phyloP scores from a whole-genome alignment of 2,329 filamentous ascomycete genomes.

The Paradendryphiella salina region DNA sequence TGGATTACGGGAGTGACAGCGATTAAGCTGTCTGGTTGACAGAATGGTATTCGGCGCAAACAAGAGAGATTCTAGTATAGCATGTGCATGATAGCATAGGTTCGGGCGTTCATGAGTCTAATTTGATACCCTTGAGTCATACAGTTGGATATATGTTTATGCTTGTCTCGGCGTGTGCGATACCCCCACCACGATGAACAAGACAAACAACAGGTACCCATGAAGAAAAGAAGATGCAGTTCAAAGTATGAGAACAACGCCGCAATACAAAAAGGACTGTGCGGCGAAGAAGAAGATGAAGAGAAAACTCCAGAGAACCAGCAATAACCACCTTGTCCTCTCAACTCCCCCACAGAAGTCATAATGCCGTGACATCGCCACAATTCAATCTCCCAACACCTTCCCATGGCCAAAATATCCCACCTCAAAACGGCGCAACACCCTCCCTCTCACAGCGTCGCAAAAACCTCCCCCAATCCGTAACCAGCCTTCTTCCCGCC shows the following conservation, averaged over 20 bases:
- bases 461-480: constrained; percentile 20
- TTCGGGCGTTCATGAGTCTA: no score
- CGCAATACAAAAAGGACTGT: no score
- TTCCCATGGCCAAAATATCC: neutral
- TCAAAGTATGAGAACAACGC: no score
- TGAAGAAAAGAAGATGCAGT: no score
- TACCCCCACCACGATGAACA: no score
- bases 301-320: neutral
- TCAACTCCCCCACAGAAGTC: no score
- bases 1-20: constrained; percentile 85
- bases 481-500: constrained; percentile 18
- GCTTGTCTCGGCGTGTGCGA: no score
- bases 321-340: neutral
- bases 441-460: constrained; percentile 26
- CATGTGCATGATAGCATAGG: no score
- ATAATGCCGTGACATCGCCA: neutral
- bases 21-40: constrained; percentile 41
- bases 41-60: neutral
- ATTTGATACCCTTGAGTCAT: no score
- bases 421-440: constrained; percentile 19
- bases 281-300: neutral
- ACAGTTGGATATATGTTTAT: no score
- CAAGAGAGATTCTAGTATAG: no score
- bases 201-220: no score
- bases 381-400: neutral